Evolutionary conservation across 108 stramenopile genomes (phyloP).

Genomic region (Cyclotella sp.): DNA sequence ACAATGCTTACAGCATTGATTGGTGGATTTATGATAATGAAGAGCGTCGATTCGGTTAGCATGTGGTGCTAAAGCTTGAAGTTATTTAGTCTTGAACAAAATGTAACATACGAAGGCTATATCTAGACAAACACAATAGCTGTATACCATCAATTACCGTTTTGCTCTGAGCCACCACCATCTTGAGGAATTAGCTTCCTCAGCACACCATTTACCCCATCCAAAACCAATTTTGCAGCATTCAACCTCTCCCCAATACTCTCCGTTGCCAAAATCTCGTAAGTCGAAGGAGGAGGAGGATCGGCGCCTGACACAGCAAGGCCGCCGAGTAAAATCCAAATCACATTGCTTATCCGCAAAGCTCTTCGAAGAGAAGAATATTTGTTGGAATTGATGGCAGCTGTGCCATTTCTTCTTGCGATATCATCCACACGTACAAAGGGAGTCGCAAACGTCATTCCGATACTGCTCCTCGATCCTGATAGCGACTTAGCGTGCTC

Average conservation of each 20-base stretch:
- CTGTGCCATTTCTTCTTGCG: background rate
- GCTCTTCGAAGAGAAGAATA: constrained; percentile 44
- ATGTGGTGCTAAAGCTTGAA: constrained; percentile 19
- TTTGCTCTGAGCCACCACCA: background rate
- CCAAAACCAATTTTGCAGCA: constrained; percentile 32
- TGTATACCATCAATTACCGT: too few relatives aligned
- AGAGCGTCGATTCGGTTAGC: constrained; percentile 44
- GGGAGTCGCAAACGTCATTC: constrained; percentile 29
- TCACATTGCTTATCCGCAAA: constrained; percentile 26
- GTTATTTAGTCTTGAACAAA: background rate
- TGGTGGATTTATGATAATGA: constrained; percentile 39
- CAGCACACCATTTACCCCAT: constrained; percentile 36
- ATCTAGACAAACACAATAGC: too few relatives aligned
- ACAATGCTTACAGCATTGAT: constrained; percentile 43
- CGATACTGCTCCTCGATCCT: constrained; percentile 15
- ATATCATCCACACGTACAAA: constrained; percentile 39
- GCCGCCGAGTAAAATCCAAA: constrained; percentile 42
- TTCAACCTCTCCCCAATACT: constrained; percentile 31
- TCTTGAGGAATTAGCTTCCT: constrained; percentile 36
- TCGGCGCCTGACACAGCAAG: constrained; percentile 23
- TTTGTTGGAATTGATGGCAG: background rate
- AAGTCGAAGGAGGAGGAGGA: constrained; percentile 22
- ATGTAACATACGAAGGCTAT: background rate
- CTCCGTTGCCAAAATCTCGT: constrained; percentile 29
- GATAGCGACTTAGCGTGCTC: constrained; percentile 27